phyloP scores from a whole-genome alignment of 495 filamentous ascomycete genomes.

The Penicillium pancosmium region DNA sequence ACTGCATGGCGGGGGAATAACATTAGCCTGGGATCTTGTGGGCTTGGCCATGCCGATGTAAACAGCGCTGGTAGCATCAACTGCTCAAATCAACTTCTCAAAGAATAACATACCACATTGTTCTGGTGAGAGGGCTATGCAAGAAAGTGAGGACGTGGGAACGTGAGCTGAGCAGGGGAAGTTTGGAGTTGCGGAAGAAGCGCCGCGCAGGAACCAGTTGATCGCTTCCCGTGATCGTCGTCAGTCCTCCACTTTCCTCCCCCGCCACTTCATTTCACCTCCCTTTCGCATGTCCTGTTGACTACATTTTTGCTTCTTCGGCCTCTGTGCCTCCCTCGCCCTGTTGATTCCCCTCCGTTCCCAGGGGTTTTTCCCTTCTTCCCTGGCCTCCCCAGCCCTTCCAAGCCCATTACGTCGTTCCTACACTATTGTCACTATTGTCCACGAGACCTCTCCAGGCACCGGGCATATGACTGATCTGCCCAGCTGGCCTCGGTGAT shows the following conservation, averaged over 20 bases:
- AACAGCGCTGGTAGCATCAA: neutral
- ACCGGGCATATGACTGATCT: conserved; percentile 38
- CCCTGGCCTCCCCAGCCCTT: neutral
- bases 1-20: conserved; percentile 42
- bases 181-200: conserved; percentile 15
- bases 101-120: conserved; percentile 32
- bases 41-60: neutral
- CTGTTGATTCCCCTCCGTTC: neutral
- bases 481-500: conserved; percentile 24
- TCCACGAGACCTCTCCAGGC: conserved; percentile 11
- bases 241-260: conserved; percentile 36
- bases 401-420: neutral
- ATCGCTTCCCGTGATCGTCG: conserved; percentile 33
- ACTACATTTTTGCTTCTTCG: conserved; percentile 9
- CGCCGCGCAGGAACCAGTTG: conserved; percentile 30
- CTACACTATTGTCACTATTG: conserved; percentile 4
- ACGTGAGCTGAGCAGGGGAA: neutral
- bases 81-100: neutral
- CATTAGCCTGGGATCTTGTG: conserved; percentile 9
- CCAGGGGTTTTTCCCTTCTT: neutral
- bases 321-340: conserved; percentile 20
- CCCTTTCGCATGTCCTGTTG: conserved; percentile 12
- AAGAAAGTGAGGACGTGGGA: neutral
- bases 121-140: neutral
- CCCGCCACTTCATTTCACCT: conserved; percentile 29